Evolutionary conservation across 202 grass and related monocot species (phyloP).

Genomic region (Bolboschoenoplectus hybrid): DNA sequence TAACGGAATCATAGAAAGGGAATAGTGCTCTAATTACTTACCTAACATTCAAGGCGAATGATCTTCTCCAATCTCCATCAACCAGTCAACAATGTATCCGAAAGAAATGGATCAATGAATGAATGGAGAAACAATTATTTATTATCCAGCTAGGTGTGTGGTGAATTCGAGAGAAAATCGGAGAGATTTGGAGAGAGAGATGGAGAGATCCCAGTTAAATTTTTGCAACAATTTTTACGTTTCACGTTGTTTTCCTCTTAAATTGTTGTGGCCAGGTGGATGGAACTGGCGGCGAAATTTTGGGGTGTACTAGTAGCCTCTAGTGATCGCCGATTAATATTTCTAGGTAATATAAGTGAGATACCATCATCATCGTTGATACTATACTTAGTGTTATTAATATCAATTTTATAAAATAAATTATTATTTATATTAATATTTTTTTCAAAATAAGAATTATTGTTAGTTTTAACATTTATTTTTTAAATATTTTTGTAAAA

Average conservation of each 20-base stretch:
- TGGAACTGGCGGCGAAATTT: background rate
- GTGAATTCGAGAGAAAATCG: background rate
- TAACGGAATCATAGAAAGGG: constrained; percentile 20
- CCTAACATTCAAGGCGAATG: constrained; percentile 29
- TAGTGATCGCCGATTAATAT: background rate
- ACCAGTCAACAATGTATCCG: constrained; percentile 17
- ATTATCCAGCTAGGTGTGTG: background rate
- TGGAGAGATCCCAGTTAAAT: background rate
- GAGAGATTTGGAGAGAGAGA: background rate
- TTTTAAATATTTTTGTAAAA: too few relatives aligned
- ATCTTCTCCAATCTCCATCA: background rate
- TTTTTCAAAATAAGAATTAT: too few relatives aligned
- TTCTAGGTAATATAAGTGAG: background rate
- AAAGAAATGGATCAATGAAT: background rate
- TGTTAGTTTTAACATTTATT: too few relatives aligned
- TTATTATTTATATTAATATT: too few relatives aligned
- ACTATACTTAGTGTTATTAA: too few relatives aligned
- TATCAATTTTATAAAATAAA: too few relatives aligned
- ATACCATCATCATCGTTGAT: too few relatives aligned
- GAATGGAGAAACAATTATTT: background rate
- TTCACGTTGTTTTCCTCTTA: background rate
- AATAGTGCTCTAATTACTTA: background rate
- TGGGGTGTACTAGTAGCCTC: background rate
- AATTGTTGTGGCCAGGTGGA: background rate
- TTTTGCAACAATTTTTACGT: background rate